Conservation (phyloP, 177 flowering plant species). For the Vitis hybrid region DNA sequence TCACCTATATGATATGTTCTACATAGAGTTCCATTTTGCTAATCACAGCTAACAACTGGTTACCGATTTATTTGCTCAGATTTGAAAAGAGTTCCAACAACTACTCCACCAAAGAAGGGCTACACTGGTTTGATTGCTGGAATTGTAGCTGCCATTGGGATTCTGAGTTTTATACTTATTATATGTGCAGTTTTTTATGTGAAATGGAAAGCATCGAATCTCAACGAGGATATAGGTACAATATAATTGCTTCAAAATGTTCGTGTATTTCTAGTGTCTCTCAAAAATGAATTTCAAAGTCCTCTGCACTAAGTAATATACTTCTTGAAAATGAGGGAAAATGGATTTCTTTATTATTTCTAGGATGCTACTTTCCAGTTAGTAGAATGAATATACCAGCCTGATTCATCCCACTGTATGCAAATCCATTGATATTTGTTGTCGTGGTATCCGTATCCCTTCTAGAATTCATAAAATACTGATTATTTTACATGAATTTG, state of each 20-base stretch:
- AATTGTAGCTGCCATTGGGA: constrained; percentile 1
- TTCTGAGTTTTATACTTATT: not conserved
- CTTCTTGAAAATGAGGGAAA: too few species aligned
- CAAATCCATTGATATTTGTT: not conserved
- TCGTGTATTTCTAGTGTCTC: too few species aligned
- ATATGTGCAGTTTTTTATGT: constrained; percentile 3
- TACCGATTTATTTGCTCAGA: constrained; percentile 1
- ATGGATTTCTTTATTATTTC: not conserved
- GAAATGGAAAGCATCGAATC: not conserved
- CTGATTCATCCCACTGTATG: too few species aligned
- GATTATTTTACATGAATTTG: not conserved
- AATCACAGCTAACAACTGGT: not conserved
- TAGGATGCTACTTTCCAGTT: too few species aligned
- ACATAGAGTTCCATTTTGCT: too few species aligned
- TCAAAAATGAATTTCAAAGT: not conserved
- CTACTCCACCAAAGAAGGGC: not conserved
- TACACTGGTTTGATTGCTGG: constrained; percentile 12
- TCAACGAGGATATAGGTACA: constrained; percentile 12
- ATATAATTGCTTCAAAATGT: too few species aligned
- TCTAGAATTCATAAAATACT: too few species aligned
- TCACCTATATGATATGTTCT: too few species aligned
- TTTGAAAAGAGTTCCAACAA: constrained; percentile 4
- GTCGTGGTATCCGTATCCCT: too few species aligned
- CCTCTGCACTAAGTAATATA: not conserved
- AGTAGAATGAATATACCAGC: not conserved